Evolutionary conservation across 495 filamentous ascomycete genomes (phyloP), one percentile per base, ranked within the genome.

Genomic region (Aspergillus campestris): DNA sequence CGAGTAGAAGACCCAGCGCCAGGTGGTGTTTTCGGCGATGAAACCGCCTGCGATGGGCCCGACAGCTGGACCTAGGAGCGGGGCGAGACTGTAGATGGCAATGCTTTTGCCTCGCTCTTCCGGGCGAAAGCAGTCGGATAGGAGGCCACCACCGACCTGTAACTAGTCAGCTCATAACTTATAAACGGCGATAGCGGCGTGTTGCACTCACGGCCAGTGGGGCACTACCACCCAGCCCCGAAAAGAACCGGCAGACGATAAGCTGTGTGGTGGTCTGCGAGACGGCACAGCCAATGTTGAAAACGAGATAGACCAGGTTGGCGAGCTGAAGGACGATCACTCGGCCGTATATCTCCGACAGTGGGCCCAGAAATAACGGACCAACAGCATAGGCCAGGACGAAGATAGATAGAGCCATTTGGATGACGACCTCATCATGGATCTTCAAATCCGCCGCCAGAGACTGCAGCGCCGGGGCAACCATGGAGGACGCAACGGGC

Each of bases 291-390:
- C 65, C 72, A 38, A 73, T 70, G 45, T 81, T 81, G 45, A 75
- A 83, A 3, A 77, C 55, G 0, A 82, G 70, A 50, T 85, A 94
- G 47, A 86, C 80, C 6, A 77, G 40, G 45, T 88, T 87, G 7
- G 79, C 63, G 3, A 68, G 57, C 24, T 78, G 78, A 15, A 88
- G 64, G 8, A 89, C 73, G 6, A 71, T 66, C 0, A 75, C 64
- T 31, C 87, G 73, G 0, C 87, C 87, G 48, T 86, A 88, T 11
- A 89, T 80, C 58, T 92, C 86, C 8, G 75, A 82, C 6, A 90
- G 61, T 0, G 87, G 86, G 0, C 81, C 82, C 8, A 89, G 64
- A 35, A 89, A 59, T 12, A 91, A 55, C 0, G 86, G 85, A 6
- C 79, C 82, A 7, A 86, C 59, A 3, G 81, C 81, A 57, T 86